A percentile compares a stretch with the other conserved stretches of the same genome.
Conservation (phyloP, 495 filamentous ascomycete species). For the Penicillium paradoxum region DNA sequence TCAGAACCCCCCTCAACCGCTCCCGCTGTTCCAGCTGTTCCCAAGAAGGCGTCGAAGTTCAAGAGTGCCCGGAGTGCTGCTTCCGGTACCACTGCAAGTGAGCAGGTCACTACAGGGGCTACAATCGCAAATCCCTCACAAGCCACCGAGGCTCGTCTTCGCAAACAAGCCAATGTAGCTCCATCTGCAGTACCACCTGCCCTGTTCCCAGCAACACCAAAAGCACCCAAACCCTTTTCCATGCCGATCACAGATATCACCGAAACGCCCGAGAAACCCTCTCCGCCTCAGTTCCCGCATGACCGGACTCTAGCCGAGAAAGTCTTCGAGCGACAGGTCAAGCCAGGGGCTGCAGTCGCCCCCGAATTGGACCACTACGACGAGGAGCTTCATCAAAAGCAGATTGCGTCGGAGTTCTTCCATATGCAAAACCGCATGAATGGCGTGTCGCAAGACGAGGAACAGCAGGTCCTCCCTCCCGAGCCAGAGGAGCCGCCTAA, state of each 20-base stretch:
- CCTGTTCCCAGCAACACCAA: slow-evolving; percentile 40
- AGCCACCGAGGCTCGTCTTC: slow-evolving; percentile 13
- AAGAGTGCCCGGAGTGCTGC: slow-evolving; percentile 29
- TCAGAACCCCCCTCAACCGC: slow-evolving; percentile 12
- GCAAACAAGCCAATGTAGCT: slow-evolving; percentile 16
- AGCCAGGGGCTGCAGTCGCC: slow-evolving; percentile 20
- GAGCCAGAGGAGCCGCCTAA: slow-evolving; percentile 57
- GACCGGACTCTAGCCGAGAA: slow-evolving; percentile 52
- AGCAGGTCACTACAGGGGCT: slow-evolving; percentile 7
- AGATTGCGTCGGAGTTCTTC: slow-evolving; percentile 78
- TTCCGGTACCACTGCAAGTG: slow-evolving; percentile 1
- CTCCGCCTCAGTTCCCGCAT: slow-evolving; percentile 44
- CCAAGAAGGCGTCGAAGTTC: slow-evolving; percentile 44
- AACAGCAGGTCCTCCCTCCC: slow-evolving; percentile 55
- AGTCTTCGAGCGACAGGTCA: slow-evolving; percentile 57
- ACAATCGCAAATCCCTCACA: slow-evolving; percentile 6
- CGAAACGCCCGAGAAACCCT: slow-evolving; percentile 22
- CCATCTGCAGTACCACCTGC: slow-evolving; percentile 24
- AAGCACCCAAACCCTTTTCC: slow-evolving; percentile 45
- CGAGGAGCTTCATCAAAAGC: slow-evolving; percentile 62
- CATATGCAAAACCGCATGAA: slow-evolving; percentile 74
- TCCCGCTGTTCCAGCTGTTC: slow-evolving; percentile 14
- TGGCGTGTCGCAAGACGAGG: slow-evolving; percentile 58
- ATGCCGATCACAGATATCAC: slow-evolving; percentile 37
- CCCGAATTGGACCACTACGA: slow-evolving; percentile 71